Base-by-base conservation (phyloP, 148 eudicot species). In the Diospyros kaki region DNA sequence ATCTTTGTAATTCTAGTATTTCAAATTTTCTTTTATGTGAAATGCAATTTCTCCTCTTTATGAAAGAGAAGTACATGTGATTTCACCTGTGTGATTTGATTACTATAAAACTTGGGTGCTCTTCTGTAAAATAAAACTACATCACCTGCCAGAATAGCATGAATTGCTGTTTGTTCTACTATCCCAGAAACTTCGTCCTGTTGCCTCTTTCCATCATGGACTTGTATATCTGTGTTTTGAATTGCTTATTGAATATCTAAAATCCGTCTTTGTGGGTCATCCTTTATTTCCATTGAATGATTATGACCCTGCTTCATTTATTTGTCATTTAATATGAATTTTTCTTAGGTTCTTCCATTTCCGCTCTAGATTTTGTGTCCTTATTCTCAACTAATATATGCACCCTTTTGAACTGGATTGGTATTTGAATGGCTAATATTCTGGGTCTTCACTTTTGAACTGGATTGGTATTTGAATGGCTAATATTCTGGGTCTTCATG, bases 371-470 rank as follows among this genome's bases (percentile, higher is more conserved):
- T 45, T 6, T 48, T 58, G 42, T 55, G 60, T 54, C 60, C 41
- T 71, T 70, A 2, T 55, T 18, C 64, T 71, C 41, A 14, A 56
- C 13, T 54, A 58, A 69, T 18, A 6, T 14, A 28, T n/a, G 51
- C 72, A 13, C 73, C 46, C 73, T 13, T 5, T 9, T 5, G 38
- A 18, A 58, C 41, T 43, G 8, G 50, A 2, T 51, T 51, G 69
- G 68, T 48, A 51, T 15, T 73, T 73, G 58, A 5, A 6, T 62
- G 59, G 68, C n/a, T 42, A 60, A 73, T 12, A 14, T 17, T 48
- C 10, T 61, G 58, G 46, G 51, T 6, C 62, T 62, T 45, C 59
- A 73, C 73, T 13, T 5, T 9, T 5, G 38, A 18, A 58, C 41
- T 43, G 8, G 51, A 2, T 51, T 51, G 69, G 68, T 48, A 52